A percentile compares a stretch with the other conserved stretches of the same genome.
phyloP scores from a whole-genome alignment of 2,329 filamentous ascomycete genomes.

The Cordyceps sp. region DNA sequence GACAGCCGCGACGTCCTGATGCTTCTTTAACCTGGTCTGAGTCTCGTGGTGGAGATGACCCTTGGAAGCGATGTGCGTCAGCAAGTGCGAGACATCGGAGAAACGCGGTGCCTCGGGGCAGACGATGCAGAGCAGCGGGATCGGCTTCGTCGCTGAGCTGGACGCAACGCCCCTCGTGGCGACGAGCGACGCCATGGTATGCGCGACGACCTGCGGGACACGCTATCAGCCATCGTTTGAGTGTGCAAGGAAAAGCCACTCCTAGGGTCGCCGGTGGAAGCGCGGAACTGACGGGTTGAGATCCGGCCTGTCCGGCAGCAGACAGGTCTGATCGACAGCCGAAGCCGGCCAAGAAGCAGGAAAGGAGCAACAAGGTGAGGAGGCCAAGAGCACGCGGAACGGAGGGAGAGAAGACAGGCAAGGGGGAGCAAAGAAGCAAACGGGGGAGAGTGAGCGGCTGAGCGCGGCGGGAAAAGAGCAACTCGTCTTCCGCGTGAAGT shows the following conservation, averaged over 20 bases:
- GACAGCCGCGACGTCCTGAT: slow-evolving; percentile 48
- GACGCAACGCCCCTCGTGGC: slow-evolving; percentile 6
- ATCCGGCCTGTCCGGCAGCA: neutral
- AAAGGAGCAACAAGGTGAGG: slow-evolving; percentile 5
- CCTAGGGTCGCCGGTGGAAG: too few relatives aligned
- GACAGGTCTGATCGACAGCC: slow-evolving; percentile 1
- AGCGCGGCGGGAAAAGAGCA: slow-evolving; percentile 8
- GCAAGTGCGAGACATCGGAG: slow-evolving; percentile 78
- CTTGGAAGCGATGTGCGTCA: slow-evolving; percentile 87
- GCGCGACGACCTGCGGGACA: slow-evolving; percentile 8
- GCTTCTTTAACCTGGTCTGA: slow-evolving; percentile 58
- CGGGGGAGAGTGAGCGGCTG: slow-evolving; percentile 1
- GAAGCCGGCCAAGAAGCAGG: slow-evolving; percentile 5
- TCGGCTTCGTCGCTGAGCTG: slow-evolving; percentile 16
- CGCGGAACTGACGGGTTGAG: slow-evolving; percentile 1
- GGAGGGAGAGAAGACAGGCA: neutral
- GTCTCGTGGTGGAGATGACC: slow-evolving; percentile 77
- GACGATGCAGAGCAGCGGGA: slow-evolving; percentile 65
- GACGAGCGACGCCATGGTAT: slow-evolving; percentile 21
- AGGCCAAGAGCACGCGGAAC: slow-evolving; percentile 1
- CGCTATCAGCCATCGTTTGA: slow-evolving; percentile 2
- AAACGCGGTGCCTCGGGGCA: slow-evolving; percentile 69
- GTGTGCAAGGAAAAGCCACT: too few relatives aligned
- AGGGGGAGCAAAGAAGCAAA: slow-evolving; percentile 10
- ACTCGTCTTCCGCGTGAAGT: slow-evolving; percentile 5